Base-by-base conservation (phyloP, 352 stramenopile genomes). In the Phytophthora ohioensis region DNA sequence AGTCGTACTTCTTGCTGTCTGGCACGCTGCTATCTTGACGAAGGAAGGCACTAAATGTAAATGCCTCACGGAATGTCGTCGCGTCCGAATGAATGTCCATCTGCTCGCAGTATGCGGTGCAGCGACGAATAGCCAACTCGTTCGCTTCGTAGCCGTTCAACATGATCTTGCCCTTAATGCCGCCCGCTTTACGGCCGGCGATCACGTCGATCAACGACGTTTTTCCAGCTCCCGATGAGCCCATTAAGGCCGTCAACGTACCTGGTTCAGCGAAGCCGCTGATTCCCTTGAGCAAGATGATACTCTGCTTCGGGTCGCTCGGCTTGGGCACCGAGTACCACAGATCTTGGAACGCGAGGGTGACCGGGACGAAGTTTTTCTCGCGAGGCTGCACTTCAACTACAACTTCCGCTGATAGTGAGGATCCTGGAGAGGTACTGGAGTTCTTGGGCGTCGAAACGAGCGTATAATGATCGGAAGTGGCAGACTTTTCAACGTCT, bases 41-140 rank as follows among this genome's bases (percentile, higher is more conserved):
- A 34, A 98, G 63, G 49, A 87, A 87, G 5, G 92, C 91, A 53
- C 84, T 95, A 65, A 65, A 65, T 2, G 35, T 65, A 6, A 65
- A 35, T 4, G 59, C 49, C n/a, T 67, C 48, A 2, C 59, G 47
- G 15, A 60, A 46, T 1, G 48, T 60, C 9, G 58, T 36, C 12
- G 58, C 27, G 21, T 66, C 58, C 27, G 36, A 59, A 42, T 66
- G 58, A 8, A 67, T 45, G 30, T 67, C 48, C n/a, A 53, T 53
- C 32, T 70, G 63, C 46, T 70, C 63, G n/a, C 63, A 70, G 63
- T 70, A 70, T 3, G 35, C 57, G 1, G 57, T 57, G n/a, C 57
- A 65, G 3, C 57, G 57, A 27, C 46, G 57, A 27, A 65, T 57
- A 34, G 57, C 57, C 21, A 65, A 47, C 0, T 57, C 57, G 46